Conservation (phyloP, 805 yeast species). For the Ogataea paraovalis region DNA sequence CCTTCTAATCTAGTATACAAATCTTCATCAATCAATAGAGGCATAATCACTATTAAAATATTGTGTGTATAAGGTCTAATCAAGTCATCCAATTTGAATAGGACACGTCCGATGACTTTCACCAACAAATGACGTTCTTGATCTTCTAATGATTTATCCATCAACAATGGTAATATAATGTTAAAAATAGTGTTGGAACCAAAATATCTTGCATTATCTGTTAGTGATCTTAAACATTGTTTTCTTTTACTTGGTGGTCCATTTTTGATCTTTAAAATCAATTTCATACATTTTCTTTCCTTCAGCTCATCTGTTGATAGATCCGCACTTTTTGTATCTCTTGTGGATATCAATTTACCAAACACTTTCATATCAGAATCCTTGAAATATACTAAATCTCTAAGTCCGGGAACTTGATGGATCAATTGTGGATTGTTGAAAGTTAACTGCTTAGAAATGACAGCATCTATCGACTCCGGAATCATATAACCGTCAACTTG, state of each 20-base stretch:
- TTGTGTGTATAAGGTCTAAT: conserved; percentile 72
- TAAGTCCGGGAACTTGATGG: conserved; percentile 58
- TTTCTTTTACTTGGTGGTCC: conserved; percentile 71
- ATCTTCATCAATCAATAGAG: conserved; percentile 78
- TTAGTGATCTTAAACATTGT: conserved; percentile 58
- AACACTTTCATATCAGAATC: conserved; percentile 71
- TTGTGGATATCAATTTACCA: conserved; percentile 46
- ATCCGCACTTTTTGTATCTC: conserved; percentile 28
- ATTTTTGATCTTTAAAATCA: conserved; percentile 70
- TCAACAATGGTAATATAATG: conserved; percentile 68
- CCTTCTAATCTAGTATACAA: conserved; percentile 72
- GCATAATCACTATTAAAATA: conserved; percentile 70
- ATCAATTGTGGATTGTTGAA: conserved; percentile 37
- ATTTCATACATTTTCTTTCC: conserved; percentile 57
- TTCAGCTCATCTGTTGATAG: conserved; percentile 49
- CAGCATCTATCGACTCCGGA: conserved; percentile 42
- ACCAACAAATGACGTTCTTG: conserved; percentile 80
- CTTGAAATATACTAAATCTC: conserved; percentile 64
- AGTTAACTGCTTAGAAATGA: conserved; percentile 26
- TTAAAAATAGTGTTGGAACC: conserved; percentile 71
- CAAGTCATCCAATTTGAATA: conserved; percentile 59
- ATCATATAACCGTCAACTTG: conserved; percentile 41
- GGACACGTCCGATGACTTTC: conserved; percentile 66
- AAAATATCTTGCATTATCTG: conserved; percentile 56
- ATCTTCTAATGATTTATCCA: conserved; percentile 70